Conservation (phyloP, 345 rosid genomes). For the Arabidopsis thaliana region DNA sequence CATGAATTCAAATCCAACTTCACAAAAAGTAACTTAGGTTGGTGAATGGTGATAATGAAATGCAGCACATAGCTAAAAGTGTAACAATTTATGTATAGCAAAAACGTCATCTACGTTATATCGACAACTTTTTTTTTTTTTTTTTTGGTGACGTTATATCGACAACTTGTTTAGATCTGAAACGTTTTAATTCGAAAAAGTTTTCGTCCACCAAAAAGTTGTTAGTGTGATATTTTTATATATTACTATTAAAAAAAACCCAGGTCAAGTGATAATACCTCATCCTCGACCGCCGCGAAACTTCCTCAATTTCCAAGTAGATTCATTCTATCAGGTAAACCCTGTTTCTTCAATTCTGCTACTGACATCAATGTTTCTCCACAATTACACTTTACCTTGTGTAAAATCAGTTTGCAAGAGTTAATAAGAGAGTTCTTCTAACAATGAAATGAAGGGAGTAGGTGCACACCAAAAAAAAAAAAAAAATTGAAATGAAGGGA, state of each 20-base stretch:
- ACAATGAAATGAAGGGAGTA: neutral
- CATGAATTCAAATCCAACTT: neutral
- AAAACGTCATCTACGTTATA: neutral
- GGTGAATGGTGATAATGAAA: conserved; percentile 11
- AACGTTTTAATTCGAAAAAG: neutral
- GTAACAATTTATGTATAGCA: neutral
- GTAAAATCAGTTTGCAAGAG: conserved; percentile 2
- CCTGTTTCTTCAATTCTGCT: conserved; percentile 26
- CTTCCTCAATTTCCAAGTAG: conserved; percentile 47
- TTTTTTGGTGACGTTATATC: neutral
- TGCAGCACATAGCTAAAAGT: conserved; percentile 2
- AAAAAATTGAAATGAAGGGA: neutral
- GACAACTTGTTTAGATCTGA: conserved; percentile 22
- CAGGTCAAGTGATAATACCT: conserved; percentile 30
- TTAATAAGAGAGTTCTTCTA: neutral
- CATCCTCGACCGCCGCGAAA: conserved; percentile 34
- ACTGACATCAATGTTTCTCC: conserved; percentile 38
- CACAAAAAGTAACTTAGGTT: neutral
- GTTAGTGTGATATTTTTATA: conserved; percentile 17
- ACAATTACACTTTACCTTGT: conserved; percentile 17
- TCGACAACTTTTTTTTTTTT: conserved; percentile 10
- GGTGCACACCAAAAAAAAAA: too few species aligned
- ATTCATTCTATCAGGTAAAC: conserved; percentile 40
- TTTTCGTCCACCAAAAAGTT: conserved; percentile 22
- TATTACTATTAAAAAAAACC: neutral